phyloP scores from a whole-genome alignment of 768 basidiomycete genomes.

The Rhodotorula taiwanensis region DNA sequence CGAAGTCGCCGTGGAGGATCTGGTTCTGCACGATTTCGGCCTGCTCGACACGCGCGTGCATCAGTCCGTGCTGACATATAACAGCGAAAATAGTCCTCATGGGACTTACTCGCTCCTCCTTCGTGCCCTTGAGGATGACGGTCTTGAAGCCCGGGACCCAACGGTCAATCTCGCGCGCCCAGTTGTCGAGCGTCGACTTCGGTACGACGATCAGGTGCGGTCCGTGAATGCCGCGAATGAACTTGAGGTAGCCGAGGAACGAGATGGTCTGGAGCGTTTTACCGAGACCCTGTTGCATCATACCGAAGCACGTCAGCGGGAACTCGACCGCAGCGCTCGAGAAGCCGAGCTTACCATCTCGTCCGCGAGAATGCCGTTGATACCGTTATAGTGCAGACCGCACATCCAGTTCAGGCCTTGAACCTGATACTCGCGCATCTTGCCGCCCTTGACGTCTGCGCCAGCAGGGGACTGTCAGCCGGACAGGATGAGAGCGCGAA shows the following conservation, averaged over 20 bases:
- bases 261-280: constrained; percentile 98
- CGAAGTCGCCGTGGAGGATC: constrained; percentile 79
- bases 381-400: constrained; percentile 86
- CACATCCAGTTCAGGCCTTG: constrained; percentile 98
- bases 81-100: background rate
- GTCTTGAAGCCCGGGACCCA: constrained; percentile 88
- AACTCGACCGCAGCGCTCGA: too few species aligned
- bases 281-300: constrained; percentile 83
- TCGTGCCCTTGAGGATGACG: constrained; percentile 72
- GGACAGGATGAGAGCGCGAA: background rate
- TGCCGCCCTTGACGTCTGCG: constrained; percentile 71
- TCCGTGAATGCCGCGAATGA: constrained; percentile 65
- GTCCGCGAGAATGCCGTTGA: constrained; percentile 94
- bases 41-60: constrained; percentile 36
- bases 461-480: background rate
- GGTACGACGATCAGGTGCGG: constrained; percentile 95
- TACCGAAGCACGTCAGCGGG: too few species aligned
- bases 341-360: constrained; percentile 62
- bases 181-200: constrained; percentile 97
- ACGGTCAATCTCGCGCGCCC: constrained; percentile 81
- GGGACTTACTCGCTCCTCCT: constrained; percentile 66
- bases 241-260: constrained; percentile 89
- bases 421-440: constrained; percentile 87
- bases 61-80: constrained; percentile 1
- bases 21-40: constrained; percentile 68